Conservation (phyloP, 352 stramenopile species). For the Phytopythium mirpurense region DNA sequence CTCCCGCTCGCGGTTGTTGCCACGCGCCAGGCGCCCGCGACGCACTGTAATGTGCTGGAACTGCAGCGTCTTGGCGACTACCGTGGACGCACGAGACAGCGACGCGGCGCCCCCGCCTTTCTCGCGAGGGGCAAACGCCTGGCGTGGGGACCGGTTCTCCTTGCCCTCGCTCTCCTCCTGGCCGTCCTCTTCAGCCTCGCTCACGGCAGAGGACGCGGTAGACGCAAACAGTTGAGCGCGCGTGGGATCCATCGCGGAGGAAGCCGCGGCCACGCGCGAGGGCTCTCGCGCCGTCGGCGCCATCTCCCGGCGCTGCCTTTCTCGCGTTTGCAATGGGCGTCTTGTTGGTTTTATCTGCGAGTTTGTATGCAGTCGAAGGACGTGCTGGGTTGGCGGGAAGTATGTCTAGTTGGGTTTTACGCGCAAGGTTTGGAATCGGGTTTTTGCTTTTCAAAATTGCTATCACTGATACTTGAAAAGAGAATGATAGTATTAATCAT, state of each 20-base stretch:
- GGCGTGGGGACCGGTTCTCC: conserved; percentile 17
- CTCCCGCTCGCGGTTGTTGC: conserved; percentile 1
- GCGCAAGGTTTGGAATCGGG: too few species aligned
- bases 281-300: too few species aligned
- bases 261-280: neutral
- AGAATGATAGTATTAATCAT: too few species aligned
- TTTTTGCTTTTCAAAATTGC: too few species aligned
- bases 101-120: conserved; percentile 2
- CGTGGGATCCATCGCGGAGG: neutral
- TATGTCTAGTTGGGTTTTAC: too few species aligned
- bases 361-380: too few species aligned
- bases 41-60: conserved; percentile 11
- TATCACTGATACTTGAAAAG: too few species aligned
- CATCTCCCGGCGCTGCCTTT: too few species aligned
- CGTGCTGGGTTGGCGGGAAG: too few species aligned
- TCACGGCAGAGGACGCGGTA: neutral
- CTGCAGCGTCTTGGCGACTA: conserved; percentile 3
- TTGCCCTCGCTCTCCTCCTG: conserved; percentile 14
- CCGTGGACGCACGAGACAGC: neutral
- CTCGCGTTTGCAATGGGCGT: too few species aligned
- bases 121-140: neutral
- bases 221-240: neutral
- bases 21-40: neutral
- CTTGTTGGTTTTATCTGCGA: too few species aligned
- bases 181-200: conserved; percentile 8